These are phyloP conservation scores for Cutaneotrichosporon cavernicola DNA, from an alignment of 1,284 basidiomycete genomes.

Conservation along the genomic window DNA sequence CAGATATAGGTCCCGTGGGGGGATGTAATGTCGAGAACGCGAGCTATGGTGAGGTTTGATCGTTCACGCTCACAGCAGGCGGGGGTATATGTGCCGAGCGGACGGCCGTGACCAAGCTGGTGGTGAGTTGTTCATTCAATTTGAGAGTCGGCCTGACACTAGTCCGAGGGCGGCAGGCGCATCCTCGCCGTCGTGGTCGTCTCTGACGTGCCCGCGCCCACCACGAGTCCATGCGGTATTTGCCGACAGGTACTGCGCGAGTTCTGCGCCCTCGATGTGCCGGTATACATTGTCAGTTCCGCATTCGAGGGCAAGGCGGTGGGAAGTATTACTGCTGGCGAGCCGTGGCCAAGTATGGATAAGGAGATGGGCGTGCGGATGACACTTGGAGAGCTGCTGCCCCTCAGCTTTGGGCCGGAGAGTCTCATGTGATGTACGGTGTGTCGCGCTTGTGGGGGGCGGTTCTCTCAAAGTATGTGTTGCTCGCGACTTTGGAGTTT, in stretches of 20 bases:
- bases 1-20: slow-evolving; percentile 66
- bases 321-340: neutral
- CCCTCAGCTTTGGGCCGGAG: slow-evolving; percentile 85
- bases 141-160: slow-evolving; percentile 5
- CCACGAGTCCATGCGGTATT: slow-evolving; percentile 81
- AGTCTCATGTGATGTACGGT: slow-evolving; percentile 42
- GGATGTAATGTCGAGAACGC: slow-evolving; percentile 90
- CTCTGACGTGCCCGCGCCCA: slow-evolving; percentile 63
- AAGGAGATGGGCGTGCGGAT: neutral
- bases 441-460: neutral
- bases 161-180: slow-evolving; percentile 71
- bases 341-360: neutral
- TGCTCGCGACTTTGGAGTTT: too few species aligned
- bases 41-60: slow-evolving; percentile 66
- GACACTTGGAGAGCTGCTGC: slow-evolving; percentile 73
- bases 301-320: slow-evolving; percentile 19
- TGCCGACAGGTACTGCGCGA: slow-evolving; percentile 89
- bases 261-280: slow-evolving; percentile 71
- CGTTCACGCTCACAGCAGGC: slow-evolving; percentile 32
- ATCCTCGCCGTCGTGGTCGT: slow-evolving; percentile 73
- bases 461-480: too few species aligned
- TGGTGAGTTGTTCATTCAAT: slow-evolving; percentile 6
- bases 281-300: slow-evolving; percentile 69
- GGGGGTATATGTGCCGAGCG: slow-evolving; percentile 77
- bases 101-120: slow-evolving; percentile 62